Conservation (phyloP, 2,329 filamentous ascomycete species). For the Nemania serpens region DNA sequence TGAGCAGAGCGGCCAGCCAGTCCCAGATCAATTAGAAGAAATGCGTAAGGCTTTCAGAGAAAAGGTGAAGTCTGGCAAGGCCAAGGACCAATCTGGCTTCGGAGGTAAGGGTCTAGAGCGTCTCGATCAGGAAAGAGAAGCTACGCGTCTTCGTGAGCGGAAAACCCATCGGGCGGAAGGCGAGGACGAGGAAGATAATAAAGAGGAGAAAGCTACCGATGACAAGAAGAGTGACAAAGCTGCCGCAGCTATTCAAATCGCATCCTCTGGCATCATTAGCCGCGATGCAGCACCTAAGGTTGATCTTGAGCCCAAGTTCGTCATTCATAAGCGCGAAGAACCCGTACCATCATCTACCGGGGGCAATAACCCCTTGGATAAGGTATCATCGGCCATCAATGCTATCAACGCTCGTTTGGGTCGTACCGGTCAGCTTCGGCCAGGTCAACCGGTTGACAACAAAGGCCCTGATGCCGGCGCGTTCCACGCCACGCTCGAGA, state of each 20-base stretch:
- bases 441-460: slow-evolving; percentile 95
- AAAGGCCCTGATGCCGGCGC: slow-evolving; percentile 96
- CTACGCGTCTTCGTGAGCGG: slow-evolving; percentile 81
- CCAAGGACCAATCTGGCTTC: slow-evolving; percentile 87
- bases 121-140: slow-evolving; percentile 88
- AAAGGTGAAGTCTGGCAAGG: slow-evolving; percentile 91
- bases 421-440: slow-evolving; percentile 84
- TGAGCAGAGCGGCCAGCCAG: slow-evolving; percentile 84
- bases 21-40: slow-evolving; percentile 71
- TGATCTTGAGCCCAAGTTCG: slow-evolving; percentile 63
- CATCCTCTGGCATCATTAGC: slow-evolving; percentile 61
- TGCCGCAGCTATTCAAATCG: slow-evolving; percentile 66
- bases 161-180: slow-evolving; percentile 89
- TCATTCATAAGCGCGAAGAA: slow-evolving; percentile 72
- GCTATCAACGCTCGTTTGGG: slow-evolving; percentile 90
- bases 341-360: slow-evolving; percentile 48
- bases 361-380: slow-evolving; percentile 74
- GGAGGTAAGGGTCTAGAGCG: slow-evolving; percentile 93
- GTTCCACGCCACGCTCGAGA: slow-evolving; percentile 95
- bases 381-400: slow-evolving; percentile 86
- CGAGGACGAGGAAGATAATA: slow-evolving; percentile 75
- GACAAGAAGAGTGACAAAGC: slow-evolving; percentile 74
- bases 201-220: slow-evolving; percentile 71
- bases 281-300: slow-evolving; percentile 54
- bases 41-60: slow-evolving; percentile 78